phyloP scores from a whole-genome alignment of 2,329 filamentous ascomycete genomes.

The Aspergillus caelatus region DNA sequence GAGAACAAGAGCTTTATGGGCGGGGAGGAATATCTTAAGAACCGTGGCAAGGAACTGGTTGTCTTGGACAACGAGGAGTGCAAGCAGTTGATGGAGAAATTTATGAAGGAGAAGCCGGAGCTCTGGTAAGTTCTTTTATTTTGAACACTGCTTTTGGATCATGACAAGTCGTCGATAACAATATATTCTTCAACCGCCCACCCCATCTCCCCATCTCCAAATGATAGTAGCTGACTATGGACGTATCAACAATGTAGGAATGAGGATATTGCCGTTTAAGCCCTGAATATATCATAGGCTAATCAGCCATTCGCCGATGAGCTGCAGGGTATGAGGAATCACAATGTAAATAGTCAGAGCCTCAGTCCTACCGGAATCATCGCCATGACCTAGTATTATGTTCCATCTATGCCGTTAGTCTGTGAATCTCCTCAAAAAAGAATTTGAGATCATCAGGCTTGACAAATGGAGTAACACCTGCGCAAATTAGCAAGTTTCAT shows the following conservation, averaged over 20 bases:
- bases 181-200: not conserved
- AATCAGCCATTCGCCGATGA: not conserved
- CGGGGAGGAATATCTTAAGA: conserved; percentile 70
- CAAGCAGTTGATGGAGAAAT: conserved; percentile 69
- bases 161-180: conserved; percentile 2
- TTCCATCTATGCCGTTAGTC: conserved; percentile 40
- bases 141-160: not conserved
- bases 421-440: conserved; percentile 90
- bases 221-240: conserved; percentile 1
- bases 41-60: conserved; percentile 72
- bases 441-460: conserved; percentile 91
- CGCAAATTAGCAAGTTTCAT: conserved; percentile 25
- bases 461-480: conserved; percentile 91
- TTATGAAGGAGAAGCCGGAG: conserved; percentile 71
- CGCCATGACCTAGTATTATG: not conserved
- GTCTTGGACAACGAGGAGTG: conserved; percentile 69
- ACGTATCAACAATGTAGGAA: conserved; percentile 47
- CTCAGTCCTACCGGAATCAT: not conserved
- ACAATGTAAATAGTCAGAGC: conserved; percentile 14
- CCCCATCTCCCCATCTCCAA: not conserved
- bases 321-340: not conserved
- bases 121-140: conserved; percentile 60
- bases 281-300: conserved; percentile 2
- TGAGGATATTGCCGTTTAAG: conserved; percentile 60
- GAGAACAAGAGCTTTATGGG: conserved; percentile 77